Conservation (phyloP, 2,329 filamentous ascomycete species). For the Fusarium papillatum region DNA sequence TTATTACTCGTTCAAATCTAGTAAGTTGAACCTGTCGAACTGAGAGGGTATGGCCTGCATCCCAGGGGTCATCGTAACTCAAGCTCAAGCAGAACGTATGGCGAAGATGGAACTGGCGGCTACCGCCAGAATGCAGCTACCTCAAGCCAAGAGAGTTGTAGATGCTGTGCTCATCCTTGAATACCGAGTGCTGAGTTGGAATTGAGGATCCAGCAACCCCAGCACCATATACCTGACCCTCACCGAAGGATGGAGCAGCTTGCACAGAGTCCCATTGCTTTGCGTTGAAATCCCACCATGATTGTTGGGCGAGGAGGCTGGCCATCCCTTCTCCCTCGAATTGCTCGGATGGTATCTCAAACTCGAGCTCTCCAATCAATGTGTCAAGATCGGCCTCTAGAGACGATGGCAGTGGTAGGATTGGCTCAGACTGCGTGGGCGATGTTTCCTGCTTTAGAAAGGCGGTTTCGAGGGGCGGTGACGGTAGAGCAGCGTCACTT, state of each 20-base stretch:
- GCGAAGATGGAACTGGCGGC: conserved; percentile 16
- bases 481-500: conserved; percentile 60
- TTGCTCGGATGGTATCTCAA: conserved; percentile 33
- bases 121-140: conserved; percentile 7
- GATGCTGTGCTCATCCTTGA: conserved; percentile 28
- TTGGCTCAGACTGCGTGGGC: conserved; percentile 42
- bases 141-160: conserved; percentile 31
- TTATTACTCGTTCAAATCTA: conserved; percentile 35
- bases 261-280: conserved; percentile 35
- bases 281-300: conserved; percentile 32
- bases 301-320: conserved; percentile 26
- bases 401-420: conserved; percentile 35
- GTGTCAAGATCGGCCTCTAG: conserved; percentile 38
- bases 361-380: conserved; percentile 36
- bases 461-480: conserved; percentile 66
- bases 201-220: conserved; percentile 22
- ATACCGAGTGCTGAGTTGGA: conserved; percentile 24
- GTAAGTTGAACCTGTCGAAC: conserved; percentile 31
- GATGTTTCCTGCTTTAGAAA: conserved; percentile 62
- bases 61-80: conserved; percentile 11
- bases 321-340: conserved; percentile 21
- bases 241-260: conserved; percentile 22
- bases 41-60: conserved; percentile 27
- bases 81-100: conserved; percentile 15
- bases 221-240: conserved; percentile 19